Evolutionary conservation across 2,329 filamentous ascomycete species (phyloP), one percentile per base, ranked within the genome.

Genomic region (Fusarium keratoplasticum): DNA sequence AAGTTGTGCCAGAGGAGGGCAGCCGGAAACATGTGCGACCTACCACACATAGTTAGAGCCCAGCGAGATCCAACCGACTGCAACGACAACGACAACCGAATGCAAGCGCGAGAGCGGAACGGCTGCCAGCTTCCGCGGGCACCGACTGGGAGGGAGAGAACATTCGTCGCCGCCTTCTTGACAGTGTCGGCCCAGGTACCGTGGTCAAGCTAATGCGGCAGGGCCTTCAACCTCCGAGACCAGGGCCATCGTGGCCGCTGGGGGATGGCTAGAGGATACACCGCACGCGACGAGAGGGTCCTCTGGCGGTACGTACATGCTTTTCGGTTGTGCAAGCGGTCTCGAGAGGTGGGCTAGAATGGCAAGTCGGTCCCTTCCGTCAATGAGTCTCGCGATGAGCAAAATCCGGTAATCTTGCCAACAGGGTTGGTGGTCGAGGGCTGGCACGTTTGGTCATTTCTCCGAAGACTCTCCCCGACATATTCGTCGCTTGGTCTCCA

Each of bases 201-300:
- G 55, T 64, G 27, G 22, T 29, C 61, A 70, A 66, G 74, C 76
- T 77, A 77, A 78, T 78, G 74, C 76, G 67, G 61, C 71, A 77
- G 66, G 73, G 71, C 62, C 69, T 72, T 61, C 64, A 70, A 70
- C 64, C 65, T 73, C 67, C 66, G 71, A 70, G 70, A 61, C 42
- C 66, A 66, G 73, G 71, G 65, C 62, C 57, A 60, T 76, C 73
- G 70, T 75, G 75, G 69, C 69, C 66, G 67, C 36, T 68, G 63
- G 59, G 61, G 61, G 64, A 75, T 69, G 71, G 73, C 44, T 66
- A 25, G 65, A 52, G 60, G 52, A 65, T 72, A 52, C 50, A 50
- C 58, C 52, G 47, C 55, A 40, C 54, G 40, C 54, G 35, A 67
- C 61, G 57, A 73, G 60, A 57, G 54, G 50, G 38, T 36, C 42